Evolutionary conservation across 2,329 filamentous ascomycete genomes (phyloP), one percentile per base, ranked within the genome.

Genomic region (Diaporthe ampelina): DNA sequence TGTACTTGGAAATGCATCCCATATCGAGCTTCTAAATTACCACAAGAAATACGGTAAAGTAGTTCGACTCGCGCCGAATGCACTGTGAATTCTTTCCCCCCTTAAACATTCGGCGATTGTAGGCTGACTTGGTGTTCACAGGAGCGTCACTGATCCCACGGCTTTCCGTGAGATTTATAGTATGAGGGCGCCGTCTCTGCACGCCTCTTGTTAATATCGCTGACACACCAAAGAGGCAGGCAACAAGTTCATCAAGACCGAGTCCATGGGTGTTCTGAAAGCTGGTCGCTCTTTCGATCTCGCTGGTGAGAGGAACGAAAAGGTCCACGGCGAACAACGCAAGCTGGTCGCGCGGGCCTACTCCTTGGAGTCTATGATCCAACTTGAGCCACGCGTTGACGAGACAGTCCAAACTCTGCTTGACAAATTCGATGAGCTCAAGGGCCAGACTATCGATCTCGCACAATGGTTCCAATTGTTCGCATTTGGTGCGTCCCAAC

Each of bases 131-230:
- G 2, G n/a, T 37, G 10, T 58, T 58, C 32, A 24, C 56, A 58
- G 56, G 21, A 58, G 56, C 32, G 56, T 58, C 56, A 58, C 56
- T 24, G 56, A 58, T n/a, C 56, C 56, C 21, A 37, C 21, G n/a
- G 56, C 56, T 8, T 58, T 58, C 56, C 56, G 56, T 37, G 56
- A 58, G 32, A 58, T 58, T 9, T 58, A 58, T 32, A 58, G 56
- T 58, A 37, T 24, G 56, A 35, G 4, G 4, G 21, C 21, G 32
- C 6, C 24, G 56, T n/a, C 56, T 32, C 54, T 17, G 21, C n/a
- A n/a, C n/a, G 48, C 21, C 48, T 11, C 48, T 50, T n/a, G 19
- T 35, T 10, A 37, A 21, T 9, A n/a, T 21, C 19, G 56, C 56
- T 58, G 10, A 58, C 56, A 35, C 29, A 19, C 11, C 4, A n/a